phyloP scores from a whole-genome alignment of 805 yeast genomes.

The Dipodascus albidus region DNA sequence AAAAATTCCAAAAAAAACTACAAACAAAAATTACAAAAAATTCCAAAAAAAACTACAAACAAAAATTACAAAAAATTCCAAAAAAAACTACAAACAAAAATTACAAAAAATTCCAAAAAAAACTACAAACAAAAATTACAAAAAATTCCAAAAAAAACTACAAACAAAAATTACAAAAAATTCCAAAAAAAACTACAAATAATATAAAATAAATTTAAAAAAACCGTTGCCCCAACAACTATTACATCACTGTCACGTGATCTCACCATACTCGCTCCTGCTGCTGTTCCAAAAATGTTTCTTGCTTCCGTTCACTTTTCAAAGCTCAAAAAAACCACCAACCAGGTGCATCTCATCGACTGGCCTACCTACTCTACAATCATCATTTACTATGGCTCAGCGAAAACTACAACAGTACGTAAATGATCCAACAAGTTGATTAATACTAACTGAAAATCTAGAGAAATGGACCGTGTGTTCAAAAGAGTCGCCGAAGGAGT shows the following conservation, averaged over 20 bases:
- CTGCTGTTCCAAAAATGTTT: background rate
- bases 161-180: no score
- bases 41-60: no score
- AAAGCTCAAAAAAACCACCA: background rate
- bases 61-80: no score
- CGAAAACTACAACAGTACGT: constrained; percentile 40
- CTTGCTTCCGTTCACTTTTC: background rate
- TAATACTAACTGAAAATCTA: background rate
- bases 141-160: no score
- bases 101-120: no score
- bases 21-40: no score
- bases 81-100: no score
- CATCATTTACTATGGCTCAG: constrained; percentile 30
- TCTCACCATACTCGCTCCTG: background rate
- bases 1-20: no score
- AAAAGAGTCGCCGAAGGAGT: constrained; percentile 91
- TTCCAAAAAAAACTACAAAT: no score
- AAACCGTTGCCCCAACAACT: background rate
- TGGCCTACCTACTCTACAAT: background rate
- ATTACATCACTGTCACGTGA: background rate
- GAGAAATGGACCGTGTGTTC: constrained; percentile 84
- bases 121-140: no score
- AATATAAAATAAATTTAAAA: no score
- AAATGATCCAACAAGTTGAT: background rate
- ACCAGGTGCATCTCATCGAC: background rate